Evolutionary conservation across 2,329 filamentous ascomycete species (phyloP), one percentile per base, ranked within the genome.

Genomic region (Botryosphaeria dothidea): DNA sequence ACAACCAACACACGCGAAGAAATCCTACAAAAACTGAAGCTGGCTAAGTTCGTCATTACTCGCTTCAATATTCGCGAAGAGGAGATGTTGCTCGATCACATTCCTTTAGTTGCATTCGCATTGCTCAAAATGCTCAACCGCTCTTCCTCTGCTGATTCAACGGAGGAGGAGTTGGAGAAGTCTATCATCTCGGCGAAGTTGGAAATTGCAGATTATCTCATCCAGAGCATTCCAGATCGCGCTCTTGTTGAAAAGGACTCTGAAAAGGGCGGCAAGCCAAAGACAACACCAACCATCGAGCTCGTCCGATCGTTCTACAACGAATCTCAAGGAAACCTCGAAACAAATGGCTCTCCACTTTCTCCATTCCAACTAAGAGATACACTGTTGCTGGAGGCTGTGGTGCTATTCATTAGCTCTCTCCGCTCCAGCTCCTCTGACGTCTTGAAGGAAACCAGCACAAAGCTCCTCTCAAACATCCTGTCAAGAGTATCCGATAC

Each of bases 31-130:
- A 89, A 90, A 67, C 81, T 97, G 62, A 85, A 86, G 21, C 82
- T 97, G 46, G 88, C 93, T 62, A 86, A 85, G 67, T 99, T 98
- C 76, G 89, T 97, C 63, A 80, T 97, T 68, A 80, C 86, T 4
- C 90, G 94, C 70, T 99, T 99, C 83, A 98, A 97, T 75, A 86
- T 98, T 57, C 88, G 90, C 62, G 95, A 99, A 78, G 95, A 98
- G 76, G 96, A 99, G 73, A 98, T 99, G 94, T 78, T 96, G 17
- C 87, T 91, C 1, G 81, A 92, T 23, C 94, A 98, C 78, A 90
- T 93, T 31, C 94, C 94, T 36, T 78, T 96, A 29, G 85, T 90
- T 62, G 84, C 88, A 2, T 77, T 96, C n/a, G 86, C 88, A 3
- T 81, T 90, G 27, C 78, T 88, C 7, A 73, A 80, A 11, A 80